phyloP scores from a whole-genome alignment of 495 filamentous ascomycete genomes.

The Hapsidospora chrysogenum region DNA sequence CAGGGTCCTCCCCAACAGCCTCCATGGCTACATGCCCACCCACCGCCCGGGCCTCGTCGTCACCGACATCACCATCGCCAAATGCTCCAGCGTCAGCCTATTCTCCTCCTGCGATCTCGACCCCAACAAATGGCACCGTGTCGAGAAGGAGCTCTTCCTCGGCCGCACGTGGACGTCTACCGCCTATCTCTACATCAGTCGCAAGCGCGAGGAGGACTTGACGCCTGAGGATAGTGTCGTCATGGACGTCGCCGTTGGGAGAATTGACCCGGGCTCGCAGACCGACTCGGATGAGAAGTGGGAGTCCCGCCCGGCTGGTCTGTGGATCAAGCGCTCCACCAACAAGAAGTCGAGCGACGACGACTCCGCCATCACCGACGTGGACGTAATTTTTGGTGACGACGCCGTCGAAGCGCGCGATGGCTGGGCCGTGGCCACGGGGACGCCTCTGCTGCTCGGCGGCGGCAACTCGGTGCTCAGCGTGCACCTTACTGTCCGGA shows the following conservation, averaged over 20 bases:
- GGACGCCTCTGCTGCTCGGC: slow-evolving; percentile 51
- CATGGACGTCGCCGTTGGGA: slow-evolving; percentile 59
- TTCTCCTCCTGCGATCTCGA: slow-evolving; percentile 70
- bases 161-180: slow-evolving; percentile 51
- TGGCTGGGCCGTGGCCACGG: slow-evolving; percentile 64
- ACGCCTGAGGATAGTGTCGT: slow-evolving; percentile 58
- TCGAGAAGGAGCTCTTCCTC: slow-evolving; percentile 89
- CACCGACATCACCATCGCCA: slow-evolving; percentile 74
- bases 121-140: slow-evolving; percentile 56
- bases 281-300: slow-evolving; percentile 45
- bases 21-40: slow-evolving; percentile 67
- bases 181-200: slow-evolving; percentile 71
- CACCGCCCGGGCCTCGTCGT: slow-evolving; percentile 70
- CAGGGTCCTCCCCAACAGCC: slow-evolving; percentile 61
- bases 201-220: slow-evolving; percentile 82
- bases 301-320: slow-evolving; percentile 62
- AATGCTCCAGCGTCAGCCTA: slow-evolving; percentile 57
- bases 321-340: slow-evolving; percentile 75
- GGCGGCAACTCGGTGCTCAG: slow-evolving; percentile 40
- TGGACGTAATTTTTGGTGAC: slow-evolving; percentile 85
- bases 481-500: slow-evolving; percentile 57
- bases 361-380: slow-evolving; percentile 55
- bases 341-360: slow-evolving; percentile 68
- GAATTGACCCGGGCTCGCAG: slow-evolving; percentile 49
- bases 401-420: slow-evolving; percentile 81